phyloP scores from a whole-genome alignment of 768 basidiomycete species.

The Trametes punicea region DNA sequence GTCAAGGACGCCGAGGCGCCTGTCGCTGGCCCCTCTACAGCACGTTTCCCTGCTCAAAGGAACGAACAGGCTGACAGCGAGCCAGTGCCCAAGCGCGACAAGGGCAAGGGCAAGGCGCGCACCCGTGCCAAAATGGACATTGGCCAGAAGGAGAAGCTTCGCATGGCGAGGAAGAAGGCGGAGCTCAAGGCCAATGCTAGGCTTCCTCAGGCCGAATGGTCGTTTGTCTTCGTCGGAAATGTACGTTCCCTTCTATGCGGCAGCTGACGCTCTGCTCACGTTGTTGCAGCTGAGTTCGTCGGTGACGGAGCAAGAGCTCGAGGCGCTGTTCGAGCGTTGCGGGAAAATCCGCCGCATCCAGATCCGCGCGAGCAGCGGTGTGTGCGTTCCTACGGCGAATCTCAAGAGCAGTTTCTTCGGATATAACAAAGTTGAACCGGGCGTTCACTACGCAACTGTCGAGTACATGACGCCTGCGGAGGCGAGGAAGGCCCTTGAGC shows the following conservation, averaged over 20 bases:
- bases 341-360: constrained; percentile 34
- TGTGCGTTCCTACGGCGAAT: constrained; percentile 14
- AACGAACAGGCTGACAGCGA: not conserved
- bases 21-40: not conserved
- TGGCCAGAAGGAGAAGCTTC: constrained; percentile 12
- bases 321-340: constrained; percentile 34
- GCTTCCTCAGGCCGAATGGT: constrained; percentile 14
- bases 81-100: constrained; percentile 4
- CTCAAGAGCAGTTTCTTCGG: constrained; percentile 1
- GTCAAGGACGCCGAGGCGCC: not conserved
- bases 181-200: constrained; percentile 1
- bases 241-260: constrained; percentile 36
- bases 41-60: not conserved
- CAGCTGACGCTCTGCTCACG: not conserved
- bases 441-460: constrained; percentile 48
- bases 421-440: not conserved
- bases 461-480: constrained; percentile 39
- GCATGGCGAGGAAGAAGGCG: constrained; percentile 18
- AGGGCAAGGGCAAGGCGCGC: constrained; percentile 13
- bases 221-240: constrained; percentile 58
- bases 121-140: not conserved
- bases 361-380: constrained; percentile 36
- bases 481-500: constrained; percentile 40
- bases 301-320: constrained; percentile 35
- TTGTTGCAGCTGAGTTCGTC: constrained; percentile 29